Base-by-base conservation (phyloP, 2,329 filamentous ascomycete species). In the Epichloe bromicola region DNA sequence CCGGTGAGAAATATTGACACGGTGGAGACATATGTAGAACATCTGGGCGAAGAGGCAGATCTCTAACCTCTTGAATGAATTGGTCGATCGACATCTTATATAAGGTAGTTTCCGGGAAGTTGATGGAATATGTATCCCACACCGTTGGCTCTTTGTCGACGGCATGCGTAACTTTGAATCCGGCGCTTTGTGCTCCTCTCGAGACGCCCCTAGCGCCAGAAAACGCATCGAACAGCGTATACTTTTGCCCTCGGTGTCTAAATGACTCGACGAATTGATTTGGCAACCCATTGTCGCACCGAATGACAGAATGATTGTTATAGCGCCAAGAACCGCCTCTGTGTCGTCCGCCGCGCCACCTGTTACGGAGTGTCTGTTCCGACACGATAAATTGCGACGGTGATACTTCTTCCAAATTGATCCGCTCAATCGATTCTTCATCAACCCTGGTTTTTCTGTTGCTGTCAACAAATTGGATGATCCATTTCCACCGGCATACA, bases 11-110 rank as follows among this genome's bases (percentile, higher is more conserved):
- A 2, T 76, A 79, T 57, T 91, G 86, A 51, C 88, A 94, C 0
- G 88, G 87, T 0, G 86, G 86, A 0, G 84, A 88, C 0, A 89
- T 65, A 56, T 94, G 88, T 0, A 87, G 67, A 2, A 91, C 69
- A 57, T 93, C 86, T 0, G 83, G 76, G 4, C 70, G 69, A 10
- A 57, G 51, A 8, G 48, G 19, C 8, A 19, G 49, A 55, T 2
- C 5, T 12, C 64, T 60, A 0, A 65, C 56, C 0, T 55, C 53
- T 1, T 58, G 59, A 30, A 80, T 67, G 48, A 84, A 81, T 2
- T 75, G 63, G 36, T 72, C 67, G 0, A 78, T 65, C 0, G 74
- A 66, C 53, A 68, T 67, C 5, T 72, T 58, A 44, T 75, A 74
- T 0, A 85, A 68, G 0, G 70, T 62, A 0, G 71, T 65, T 0